phyloP scores from a whole-genome alignment of 495 filamentous ascomycete genomes.

The Talaromyces nanjingensis region DNA sequence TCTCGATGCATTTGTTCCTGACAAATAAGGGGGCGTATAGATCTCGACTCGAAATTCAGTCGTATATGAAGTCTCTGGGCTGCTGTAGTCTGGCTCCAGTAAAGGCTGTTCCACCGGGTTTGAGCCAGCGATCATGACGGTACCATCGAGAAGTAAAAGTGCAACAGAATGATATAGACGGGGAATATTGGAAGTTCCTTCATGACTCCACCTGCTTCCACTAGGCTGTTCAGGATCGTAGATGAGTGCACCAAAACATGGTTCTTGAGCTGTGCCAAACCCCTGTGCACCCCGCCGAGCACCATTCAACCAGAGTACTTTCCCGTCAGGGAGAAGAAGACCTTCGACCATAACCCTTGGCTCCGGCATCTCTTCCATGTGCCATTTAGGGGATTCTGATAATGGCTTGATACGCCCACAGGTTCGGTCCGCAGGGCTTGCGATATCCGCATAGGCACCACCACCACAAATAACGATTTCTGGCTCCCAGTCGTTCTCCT shows the following conservation, averaged over 20 bases:
- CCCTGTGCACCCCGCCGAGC: constrained; percentile 51
- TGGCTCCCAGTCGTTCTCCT: constrained; percentile 42
- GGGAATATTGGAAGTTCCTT: constrained; percentile 41
- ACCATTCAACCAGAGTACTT: constrained; percentile 54
- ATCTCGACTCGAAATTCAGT: constrained; percentile 56
- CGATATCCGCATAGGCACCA: constrained; percentile 57
- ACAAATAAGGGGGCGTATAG: constrained; percentile 55
- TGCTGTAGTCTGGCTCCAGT: constrained; percentile 21
- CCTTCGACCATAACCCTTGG: constrained; percentile 57
- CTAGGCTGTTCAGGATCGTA: constrained; percentile 45
- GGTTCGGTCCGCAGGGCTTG: constrained; percentile 49
- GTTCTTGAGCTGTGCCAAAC: constrained; percentile 45
- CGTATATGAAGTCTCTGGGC: constrained; percentile 33
- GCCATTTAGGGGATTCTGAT: constrained; percentile 43
- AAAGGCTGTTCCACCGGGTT: constrained; percentile 54
- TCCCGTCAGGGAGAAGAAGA: constrained; percentile 53
- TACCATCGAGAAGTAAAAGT: constrained; percentile 45
- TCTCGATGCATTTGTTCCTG: constrained; percentile 36
- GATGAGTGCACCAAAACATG: constrained; percentile 50
- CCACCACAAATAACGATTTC: constrained; percentile 56
- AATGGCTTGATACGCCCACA: constrained; percentile 55
- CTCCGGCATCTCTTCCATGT: constrained; percentile 58
- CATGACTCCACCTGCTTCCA: constrained; percentile 46
- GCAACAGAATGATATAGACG: constrained; percentile 44
- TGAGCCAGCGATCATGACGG: constrained; percentile 47